Evolutionary conservation across 805 yeast genomes (phyloP).

Genomic region (Saccharomyces jurei): DNA sequence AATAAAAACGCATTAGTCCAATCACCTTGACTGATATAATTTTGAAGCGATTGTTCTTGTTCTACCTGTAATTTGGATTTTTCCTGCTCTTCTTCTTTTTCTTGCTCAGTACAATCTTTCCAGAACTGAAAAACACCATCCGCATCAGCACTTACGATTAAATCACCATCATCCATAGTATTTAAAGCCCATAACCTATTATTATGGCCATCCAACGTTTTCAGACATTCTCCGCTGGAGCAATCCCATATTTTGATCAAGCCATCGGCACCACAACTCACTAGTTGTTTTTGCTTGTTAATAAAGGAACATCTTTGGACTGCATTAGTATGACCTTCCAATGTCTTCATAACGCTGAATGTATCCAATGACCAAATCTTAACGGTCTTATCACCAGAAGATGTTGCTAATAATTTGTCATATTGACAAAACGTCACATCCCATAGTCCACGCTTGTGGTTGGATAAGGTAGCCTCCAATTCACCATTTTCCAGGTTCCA

Average conservation of each 20-base stretch:
- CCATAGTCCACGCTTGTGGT: constrained; percentile 95
- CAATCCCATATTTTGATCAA: constrained; percentile 85
- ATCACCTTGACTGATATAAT: constrained; percentile 60
- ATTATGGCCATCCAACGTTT: constrained; percentile 86
- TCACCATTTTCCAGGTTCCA: constrained; percentile 89
- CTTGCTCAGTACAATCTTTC: constrained; percentile 80
- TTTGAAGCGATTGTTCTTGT: constrained; percentile 79
- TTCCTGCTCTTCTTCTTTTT: constrained; percentile 42
- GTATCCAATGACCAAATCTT: constrained; percentile 83
- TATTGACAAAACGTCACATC: constrained; percentile 74
- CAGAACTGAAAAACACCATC: constrained; percentile 87
- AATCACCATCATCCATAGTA: constrained; percentile 54
- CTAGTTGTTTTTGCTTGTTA: constrained; percentile 56
- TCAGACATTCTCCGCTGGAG: constrained; percentile 64
- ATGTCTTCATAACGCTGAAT: constrained; percentile 66
- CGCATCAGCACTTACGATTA: constrained; percentile 82
- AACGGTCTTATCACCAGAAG: constrained; percentile 88
- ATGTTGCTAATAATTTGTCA: constrained; percentile 71
- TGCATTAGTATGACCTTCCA: constrained; percentile 92
- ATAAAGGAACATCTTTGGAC: constrained; percentile 75
- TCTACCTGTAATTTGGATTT: constrained; percentile 56
- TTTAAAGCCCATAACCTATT: constrained; percentile 92
- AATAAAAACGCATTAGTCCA: constrained; percentile 85
- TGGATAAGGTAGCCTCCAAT: constrained; percentile 70
- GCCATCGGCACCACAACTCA: constrained; percentile 88